Conservation (phyloP, 2,329 filamentous ascomycete species). For the Cercospora brassicicola region DNA sequence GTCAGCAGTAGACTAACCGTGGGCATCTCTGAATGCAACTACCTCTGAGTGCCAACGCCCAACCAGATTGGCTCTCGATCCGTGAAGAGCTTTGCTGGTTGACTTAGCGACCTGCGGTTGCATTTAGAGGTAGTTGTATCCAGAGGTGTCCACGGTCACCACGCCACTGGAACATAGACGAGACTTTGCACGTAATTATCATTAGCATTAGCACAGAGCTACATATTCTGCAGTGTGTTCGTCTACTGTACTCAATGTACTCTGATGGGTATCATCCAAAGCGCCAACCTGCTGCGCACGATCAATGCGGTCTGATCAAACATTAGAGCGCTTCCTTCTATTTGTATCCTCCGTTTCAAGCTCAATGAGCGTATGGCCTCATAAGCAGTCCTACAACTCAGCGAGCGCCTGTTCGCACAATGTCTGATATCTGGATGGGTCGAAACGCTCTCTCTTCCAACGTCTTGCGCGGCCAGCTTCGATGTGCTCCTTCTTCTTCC, state of each 20-base stretch:
- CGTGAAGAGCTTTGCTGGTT: too few species aligned
- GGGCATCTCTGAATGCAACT: too few species aligned
- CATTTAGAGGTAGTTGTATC: too few species aligned
- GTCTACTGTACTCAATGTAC: slow-evolving; percentile 1
- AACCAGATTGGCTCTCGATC: too few species aligned
- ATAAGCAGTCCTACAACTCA: slow-evolving; percentile 29
- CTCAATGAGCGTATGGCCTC: background rate
- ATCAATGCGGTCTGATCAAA: background rate
- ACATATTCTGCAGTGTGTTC: background rate
- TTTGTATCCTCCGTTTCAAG: background rate
- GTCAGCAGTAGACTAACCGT: background rate
- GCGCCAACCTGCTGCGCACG: background rate
- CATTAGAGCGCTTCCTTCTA: background rate
- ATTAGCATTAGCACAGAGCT: background rate
- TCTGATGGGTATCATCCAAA: background rate
- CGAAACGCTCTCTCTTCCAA: slow-evolving; percentile 35
- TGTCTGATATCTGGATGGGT: slow-evolving; percentile 29
- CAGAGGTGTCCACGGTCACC: too few species aligned
- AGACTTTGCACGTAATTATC: background rate
- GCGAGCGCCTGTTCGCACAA: slow-evolving; percentile 35
- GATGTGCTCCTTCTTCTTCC: slow-evolving; percentile 33
- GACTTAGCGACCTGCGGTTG: too few species aligned
- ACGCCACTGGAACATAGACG: background rate
- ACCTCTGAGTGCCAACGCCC: too few species aligned
- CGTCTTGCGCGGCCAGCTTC: slow-evolving; percentile 32